A percentile compares a stretch with the other conserved stretches of the same genome.
These are phyloP conservation scores for Protostelium mycophagum DNA, from an alignment of 78 protist species.

Conservation along the genomic window DNA sequence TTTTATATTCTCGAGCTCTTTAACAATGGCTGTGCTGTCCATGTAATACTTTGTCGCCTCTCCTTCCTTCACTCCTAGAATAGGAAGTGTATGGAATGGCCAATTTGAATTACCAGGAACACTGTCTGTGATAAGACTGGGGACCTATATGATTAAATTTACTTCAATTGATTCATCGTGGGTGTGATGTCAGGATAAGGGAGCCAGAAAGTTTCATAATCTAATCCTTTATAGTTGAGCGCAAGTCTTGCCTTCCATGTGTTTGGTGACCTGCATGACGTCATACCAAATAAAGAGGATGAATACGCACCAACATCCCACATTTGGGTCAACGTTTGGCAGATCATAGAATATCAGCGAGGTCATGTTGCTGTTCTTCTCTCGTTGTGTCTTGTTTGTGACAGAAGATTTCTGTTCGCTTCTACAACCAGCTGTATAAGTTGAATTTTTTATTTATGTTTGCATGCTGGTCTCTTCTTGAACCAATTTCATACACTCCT, in stretches of 20 bases:
- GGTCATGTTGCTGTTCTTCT: no score
- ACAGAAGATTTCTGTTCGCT: no score
- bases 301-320: background rate
- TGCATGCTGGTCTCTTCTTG: no score
- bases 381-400: no score
- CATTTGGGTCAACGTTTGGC: background rate
- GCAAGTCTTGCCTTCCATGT: background rate
- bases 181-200: background rate
- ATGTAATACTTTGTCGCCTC: background rate
- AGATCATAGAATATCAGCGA: background rate
- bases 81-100: background rate
- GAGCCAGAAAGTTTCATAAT: background rate
- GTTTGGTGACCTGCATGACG: background rate
- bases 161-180: background rate
- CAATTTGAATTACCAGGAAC: background rate
- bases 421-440: no score
- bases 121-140: background rate
- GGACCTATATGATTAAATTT: background rate
- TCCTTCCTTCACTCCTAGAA: background rate
- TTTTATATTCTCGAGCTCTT: background rate
- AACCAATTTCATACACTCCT: no score
- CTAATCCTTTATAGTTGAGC: background rate
- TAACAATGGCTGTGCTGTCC: background rate
- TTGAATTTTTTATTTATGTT: no score
- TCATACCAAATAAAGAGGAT: background rate